A percentile compares a stretch with the other conserved stretches of the same genome.
phyloP scores from a whole-genome alignment of 2,329 filamentous ascomycete species.

The Aspergillus sp. region DNA sequence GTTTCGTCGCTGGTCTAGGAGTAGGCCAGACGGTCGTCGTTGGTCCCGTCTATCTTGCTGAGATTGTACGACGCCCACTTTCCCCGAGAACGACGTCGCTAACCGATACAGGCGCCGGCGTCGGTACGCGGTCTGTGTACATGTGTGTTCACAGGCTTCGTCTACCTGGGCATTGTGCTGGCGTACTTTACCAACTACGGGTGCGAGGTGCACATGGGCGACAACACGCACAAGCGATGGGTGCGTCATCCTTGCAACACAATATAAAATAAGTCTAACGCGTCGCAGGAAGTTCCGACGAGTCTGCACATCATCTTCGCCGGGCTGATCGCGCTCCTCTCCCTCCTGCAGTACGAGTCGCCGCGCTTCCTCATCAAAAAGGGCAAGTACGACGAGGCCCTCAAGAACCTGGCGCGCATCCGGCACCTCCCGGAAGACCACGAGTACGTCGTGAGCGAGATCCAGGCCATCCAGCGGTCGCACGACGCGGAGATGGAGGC shows the following conservation, averaged over 20 bases:
- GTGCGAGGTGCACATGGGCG: constrained; percentile 51
- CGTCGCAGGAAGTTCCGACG: constrained; percentile 57
- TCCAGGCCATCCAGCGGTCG: constrained; percentile 62
- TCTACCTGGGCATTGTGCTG: constrained; percentile 75
- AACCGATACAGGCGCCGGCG: constrained; percentile 50
- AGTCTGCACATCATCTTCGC: constrained; percentile 77
- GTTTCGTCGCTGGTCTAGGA: constrained; percentile 46
- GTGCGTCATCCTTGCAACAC: constrained; percentile 38
- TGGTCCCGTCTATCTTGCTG: constrained; percentile 68
- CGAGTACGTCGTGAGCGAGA: constrained; percentile 61
- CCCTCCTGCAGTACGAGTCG: constrained; percentile 68
- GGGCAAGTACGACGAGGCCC: constrained; percentile 53
- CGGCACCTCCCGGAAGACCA: constrained; percentile 61
- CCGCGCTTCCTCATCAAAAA: constrained; percentile 69
- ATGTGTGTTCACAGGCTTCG: constrained; percentile 66
- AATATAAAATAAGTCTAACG: constrained; percentile 10
- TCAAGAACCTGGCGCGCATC: constrained; percentile 49
- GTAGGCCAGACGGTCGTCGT: constrained; percentile 46
- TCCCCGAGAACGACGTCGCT: background rate
- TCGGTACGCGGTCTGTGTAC: constrained; percentile 72
- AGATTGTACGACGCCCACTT: constrained; percentile 49
- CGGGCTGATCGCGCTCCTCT: constrained; percentile 67
- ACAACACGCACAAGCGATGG: constrained; percentile 47
- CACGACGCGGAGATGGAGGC: constrained; percentile 72
- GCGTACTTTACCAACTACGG: constrained; percentile 76